Base-by-base conservation (phyloP, 2,329 filamentous ascomycete genomes). In the Aspergillus fischeri region DNA sequence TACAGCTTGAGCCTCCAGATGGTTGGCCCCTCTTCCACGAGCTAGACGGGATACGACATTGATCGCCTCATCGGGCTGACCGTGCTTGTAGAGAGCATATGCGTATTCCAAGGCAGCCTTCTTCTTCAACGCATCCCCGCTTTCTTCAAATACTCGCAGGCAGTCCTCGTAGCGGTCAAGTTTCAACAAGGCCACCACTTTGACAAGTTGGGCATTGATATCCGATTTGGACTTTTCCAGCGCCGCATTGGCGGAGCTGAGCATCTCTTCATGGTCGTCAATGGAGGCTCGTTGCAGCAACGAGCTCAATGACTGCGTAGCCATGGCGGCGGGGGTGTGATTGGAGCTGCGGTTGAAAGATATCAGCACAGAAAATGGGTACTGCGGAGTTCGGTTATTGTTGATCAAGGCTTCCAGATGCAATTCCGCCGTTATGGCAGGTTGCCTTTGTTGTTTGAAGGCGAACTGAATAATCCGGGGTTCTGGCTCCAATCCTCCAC, bases 111-210 rank as follows among this genome's bases (percentile, higher is more conserved):
- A 71, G n/a, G 74, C 70, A 3, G 81, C 82, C 63, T 70, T 75
- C 61, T 81, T 74, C 71, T 85, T 83, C 65, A 87, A 67, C 51
- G 69, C 70, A 60, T 82, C 78, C 24, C 81, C 81, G 51, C 74
- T 77, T 25, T 80, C 75, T 63, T 86, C 81, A 51, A 87, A 78
- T 5, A 80, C 77, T 28, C 79, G 77, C 49, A 86, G 68, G 17
- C 83, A 82, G 67, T 87, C 85, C 8, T 85, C 81, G 63, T 82
- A 87, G 49, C 85, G 82, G 64, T 88, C 85, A 42, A 87, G 77
- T 65, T 87, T 86, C 51, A 87, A 68, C 47, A 88, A 70, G 6
- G 85, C 85, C 44, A 87, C 79, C 1, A 79, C 76, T 67, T 84
- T 85, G 54, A 81, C 80, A 69, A 85, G 83, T 60, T 84, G 83